These are phyloP conservation scores for Hypoxylon sp. DNA, from an alignment of 2,329 filamentous ascomycete species.

Conservation along the genomic window DNA sequence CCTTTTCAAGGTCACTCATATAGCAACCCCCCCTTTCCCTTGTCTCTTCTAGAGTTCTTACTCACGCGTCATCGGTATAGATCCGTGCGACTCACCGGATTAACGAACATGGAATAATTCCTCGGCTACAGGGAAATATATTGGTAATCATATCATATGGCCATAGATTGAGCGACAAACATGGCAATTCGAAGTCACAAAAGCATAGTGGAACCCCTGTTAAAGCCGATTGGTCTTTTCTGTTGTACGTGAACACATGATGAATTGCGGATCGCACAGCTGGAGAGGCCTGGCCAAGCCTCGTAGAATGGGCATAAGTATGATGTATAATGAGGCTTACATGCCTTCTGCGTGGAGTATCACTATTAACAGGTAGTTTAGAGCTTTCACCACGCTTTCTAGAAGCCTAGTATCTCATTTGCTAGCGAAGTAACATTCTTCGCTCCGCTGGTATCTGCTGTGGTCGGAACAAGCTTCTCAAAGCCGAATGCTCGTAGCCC, in stretches of 20 bases:
- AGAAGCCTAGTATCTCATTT: slow-evolving; percentile 63
- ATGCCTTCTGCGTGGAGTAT: neutral
- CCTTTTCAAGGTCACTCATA: neutral
- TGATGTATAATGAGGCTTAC: neutral
- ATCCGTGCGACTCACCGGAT: neutral
- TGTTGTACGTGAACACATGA: neutral
- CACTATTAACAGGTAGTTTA: neutral
- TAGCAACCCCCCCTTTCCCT: neutral
- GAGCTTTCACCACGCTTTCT: neutral
- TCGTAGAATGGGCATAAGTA: neutral
- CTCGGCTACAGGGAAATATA: neutral
- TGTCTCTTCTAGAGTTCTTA: neutral
- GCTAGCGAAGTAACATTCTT: slow-evolving; percentile 57
- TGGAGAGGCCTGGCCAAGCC: neutral
- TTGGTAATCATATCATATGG: no score
- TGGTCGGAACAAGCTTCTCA: slow-evolving; percentile 54
- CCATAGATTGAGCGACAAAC: neutral
- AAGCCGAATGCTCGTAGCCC: slow-evolving; percentile 64
- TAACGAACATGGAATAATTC: neutral
- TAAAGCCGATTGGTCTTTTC: neutral
- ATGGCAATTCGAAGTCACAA: neutral
- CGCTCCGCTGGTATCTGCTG: slow-evolving; percentile 55
- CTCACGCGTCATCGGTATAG: neutral
- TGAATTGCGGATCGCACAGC: neutral
- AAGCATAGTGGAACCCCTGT: neutral